Percentiles rank a stretch among this genome's conserved stretches.
Evolutionary conservation across 805 yeast species (phyloP).

Genomic region (Barnettozyma pratensis): DNA sequence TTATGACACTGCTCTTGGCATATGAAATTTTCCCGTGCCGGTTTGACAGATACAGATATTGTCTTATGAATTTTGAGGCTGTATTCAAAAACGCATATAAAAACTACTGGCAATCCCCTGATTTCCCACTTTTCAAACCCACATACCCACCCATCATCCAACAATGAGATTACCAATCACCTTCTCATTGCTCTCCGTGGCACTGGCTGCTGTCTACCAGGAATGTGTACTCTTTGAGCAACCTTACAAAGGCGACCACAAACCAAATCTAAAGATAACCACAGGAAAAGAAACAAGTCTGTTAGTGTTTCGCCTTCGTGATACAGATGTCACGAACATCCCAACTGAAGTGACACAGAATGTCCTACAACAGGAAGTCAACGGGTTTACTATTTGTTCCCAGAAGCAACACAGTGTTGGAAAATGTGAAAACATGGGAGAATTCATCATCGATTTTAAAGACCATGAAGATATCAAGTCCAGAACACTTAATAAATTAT

Average conservation of each 20-base stretch:
- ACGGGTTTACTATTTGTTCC: slow-evolving; percentile 14
- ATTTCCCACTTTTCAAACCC: too few species aligned
- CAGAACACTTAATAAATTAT: slow-evolving; percentile 1
- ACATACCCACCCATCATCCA: too few species aligned
- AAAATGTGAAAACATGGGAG: slow-evolving; percentile 10
- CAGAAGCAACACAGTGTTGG: slow-evolving; percentile 9
- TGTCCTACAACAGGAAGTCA: neutral
- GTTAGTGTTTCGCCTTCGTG: slow-evolving; percentile 12
- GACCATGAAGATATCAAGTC: neutral
- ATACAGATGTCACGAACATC: slow-evolving; percentile 9
- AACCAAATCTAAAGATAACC: slow-evolving; percentile 17
- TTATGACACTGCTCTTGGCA: too few species aligned
- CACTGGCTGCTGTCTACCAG: neutral
- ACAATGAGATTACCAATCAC: neutral
- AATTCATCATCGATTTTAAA: slow-evolving; percentile 6
- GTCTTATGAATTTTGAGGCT: too few species aligned
- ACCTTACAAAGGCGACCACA: slow-evolving; percentile 26
- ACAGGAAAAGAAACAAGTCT: neutral
- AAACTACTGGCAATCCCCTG: too few species aligned
- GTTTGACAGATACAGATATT: too few species aligned
- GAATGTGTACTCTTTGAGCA: slow-evolving; percentile 1
- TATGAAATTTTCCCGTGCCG: too few species aligned
- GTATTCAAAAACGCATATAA: too few species aligned
- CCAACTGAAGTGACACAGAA: slow-evolving; percentile 9
- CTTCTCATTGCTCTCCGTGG: neutral